Conservation (phyloP, 1,139 yeast genomes). For the Pneumocystis oryctolagi region DNA sequence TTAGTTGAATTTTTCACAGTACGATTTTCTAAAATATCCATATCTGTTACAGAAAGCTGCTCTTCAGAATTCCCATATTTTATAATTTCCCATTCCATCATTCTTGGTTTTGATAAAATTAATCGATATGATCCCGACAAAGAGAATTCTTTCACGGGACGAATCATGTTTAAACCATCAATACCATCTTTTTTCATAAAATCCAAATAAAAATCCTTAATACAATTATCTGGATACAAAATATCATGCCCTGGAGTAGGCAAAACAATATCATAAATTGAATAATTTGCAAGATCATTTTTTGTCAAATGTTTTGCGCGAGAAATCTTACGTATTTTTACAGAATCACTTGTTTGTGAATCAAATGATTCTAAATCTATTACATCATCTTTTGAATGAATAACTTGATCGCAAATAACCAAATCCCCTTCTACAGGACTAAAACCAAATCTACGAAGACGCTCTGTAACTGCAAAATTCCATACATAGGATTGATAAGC, state of each 20-base stretch:
- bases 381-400: conserved; percentile 14
- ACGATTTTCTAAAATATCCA: conserved; percentile 39
- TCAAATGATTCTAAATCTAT: conserved; percentile 28
- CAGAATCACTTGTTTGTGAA: conserved; percentile 49
- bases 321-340: conserved; percentile 15
- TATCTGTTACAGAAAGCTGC: conserved; percentile 67
- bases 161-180: conserved; percentile 70
- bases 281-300: conserved; percentile 42
- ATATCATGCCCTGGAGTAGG: conserved; percentile 94
- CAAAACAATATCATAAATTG: conserved; percentile 70
- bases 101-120: conserved; percentile 51
- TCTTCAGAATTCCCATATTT: conserved; percentile 48
- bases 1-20: conserved; percentile 11
- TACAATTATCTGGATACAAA: conserved; percentile 57
- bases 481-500: conserved; percentile 94
- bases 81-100: conserved; percentile 49
- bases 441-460: conserved; percentile 59
- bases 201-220: conserved; percentile 50
- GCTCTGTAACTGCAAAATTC: conserved; percentile 72
- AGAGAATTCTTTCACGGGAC: conserved; percentile 78
- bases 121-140: conserved; percentile 80
- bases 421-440: conserved; percentile 70
- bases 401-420: conserved; percentile 28
- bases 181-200: conserved; percentile 69
- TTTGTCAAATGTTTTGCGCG: conserved; percentile 53